Conservation (phyloP, 805 yeast species). For the Maudiozyma saulgeensis region DNA sequence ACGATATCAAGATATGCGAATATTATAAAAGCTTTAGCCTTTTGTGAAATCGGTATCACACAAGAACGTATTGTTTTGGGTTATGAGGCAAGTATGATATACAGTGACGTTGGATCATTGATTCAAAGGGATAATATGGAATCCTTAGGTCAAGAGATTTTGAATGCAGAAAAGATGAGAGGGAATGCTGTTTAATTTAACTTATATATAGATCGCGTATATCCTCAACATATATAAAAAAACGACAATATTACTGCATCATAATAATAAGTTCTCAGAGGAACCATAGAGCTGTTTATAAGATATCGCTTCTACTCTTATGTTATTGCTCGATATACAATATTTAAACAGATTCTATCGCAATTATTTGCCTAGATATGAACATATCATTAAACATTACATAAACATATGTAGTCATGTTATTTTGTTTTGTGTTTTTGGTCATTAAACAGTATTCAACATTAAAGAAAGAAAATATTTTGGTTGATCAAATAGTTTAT, state of each 20-base stretch:
- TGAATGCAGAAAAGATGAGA: constrained; percentile 66
- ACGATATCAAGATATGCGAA: constrained; percentile 80
- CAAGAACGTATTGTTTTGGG: constrained; percentile 71
- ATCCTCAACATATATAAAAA: background rate
- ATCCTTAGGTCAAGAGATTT: constrained; percentile 60
- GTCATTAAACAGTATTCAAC: background rate
- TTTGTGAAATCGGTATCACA: constrained; percentile 77
- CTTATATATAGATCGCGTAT: background rate
- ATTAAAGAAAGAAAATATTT: no score
- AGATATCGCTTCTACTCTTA: no score
- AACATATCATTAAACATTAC: no score
- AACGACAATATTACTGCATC: no score
- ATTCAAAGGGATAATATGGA: constrained; percentile 68
- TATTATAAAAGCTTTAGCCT: constrained; percentile 73
- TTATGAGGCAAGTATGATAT: constrained; percentile 83
- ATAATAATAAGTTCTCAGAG: no score
- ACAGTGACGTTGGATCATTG: constrained; percentile 57
- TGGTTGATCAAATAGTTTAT: constrained; percentile 36
- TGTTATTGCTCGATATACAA: no score
- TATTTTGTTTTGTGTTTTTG: background rate
- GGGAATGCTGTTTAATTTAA: constrained; percentile 32
- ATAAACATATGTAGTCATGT: background rate
- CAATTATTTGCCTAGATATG: no score
- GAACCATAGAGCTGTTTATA: no score
- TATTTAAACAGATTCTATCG: no score